Base-by-base conservation (phyloP, 2,329 filamentous ascomycete genomes). In the Fusarium sp. region DNA sequence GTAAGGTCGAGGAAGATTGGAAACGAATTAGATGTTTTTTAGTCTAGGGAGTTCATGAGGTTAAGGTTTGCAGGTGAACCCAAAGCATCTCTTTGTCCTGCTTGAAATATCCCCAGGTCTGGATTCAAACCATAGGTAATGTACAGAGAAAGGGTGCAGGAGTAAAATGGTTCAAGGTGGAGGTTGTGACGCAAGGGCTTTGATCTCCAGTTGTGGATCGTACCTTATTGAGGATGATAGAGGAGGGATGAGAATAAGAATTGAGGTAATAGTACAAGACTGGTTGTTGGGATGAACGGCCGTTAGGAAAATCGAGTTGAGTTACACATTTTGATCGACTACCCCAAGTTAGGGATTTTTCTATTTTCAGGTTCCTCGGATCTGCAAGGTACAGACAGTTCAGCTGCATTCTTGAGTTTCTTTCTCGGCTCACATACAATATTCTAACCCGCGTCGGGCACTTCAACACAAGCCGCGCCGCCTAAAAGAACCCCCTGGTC, bases 121-220 rank as follows among this genome's bases (percentile, higher is more conserved):
- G 31, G 31, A 39, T 56, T 44, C 26, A 49, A 44, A 38, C 55
- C 43, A 54, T 58, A 6, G 36, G 45, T 33, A 42, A 43, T 63
- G 48, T 46, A 52, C 34, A 39, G 58, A 44, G 39, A 34, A 51
- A 68, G 46, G 40, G 52, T 69, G 57, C 28, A 46, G 33, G 62
- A 68, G 57, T 33, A 45, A 67, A 49, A 22, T 58, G 51, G 36
- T 58, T 26, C 42, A 42, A 33, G 62, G 67, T 71, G 67, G 67
- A 65, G 67, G 63, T 42, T 69, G 64, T 69, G 68, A 71, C 68
- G 68, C 68, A 71, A 68, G 53, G 64, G 52, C 56, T 66, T 65
- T 48, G 60, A 48, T 58, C 44, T 59, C 53, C 46, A 51, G 46
- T 65, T 61, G 68, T 70, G 68, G 68, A 71, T 48, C 53, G 46